phyloP scores from a whole-genome alignment of 148 eudicot species.

The Hydrangea macrophylla region DNA sequence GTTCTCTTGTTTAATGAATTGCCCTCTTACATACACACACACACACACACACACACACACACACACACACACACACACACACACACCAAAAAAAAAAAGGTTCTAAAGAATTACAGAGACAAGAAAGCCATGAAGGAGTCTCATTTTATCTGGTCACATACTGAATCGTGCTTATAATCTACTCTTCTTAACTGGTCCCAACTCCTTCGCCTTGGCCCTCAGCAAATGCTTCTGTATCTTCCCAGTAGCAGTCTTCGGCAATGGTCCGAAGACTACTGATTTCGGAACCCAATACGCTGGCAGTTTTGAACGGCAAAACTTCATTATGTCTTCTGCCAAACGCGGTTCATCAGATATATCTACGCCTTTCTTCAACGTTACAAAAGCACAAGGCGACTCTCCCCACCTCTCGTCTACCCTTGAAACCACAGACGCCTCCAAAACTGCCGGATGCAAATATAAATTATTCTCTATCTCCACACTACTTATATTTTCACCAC shows the following conservation, averaged over 20 bases:
- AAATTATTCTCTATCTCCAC: constrained; percentile 80
- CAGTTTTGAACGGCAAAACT: constrained; percentile 66
- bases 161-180: constrained; percentile 48
- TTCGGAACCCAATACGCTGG: constrained; percentile 91
- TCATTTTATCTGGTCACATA: not conserved
- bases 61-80: no score
- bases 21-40: no score
- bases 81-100: no score
- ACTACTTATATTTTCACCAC: constrained; percentile 92
- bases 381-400: constrained; percentile 91
- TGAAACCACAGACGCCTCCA: constrained; percentile 83
- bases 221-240: constrained; percentile 87
- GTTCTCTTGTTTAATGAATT: no score
- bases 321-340: constrained; percentile 72
- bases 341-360: constrained; percentile 37
- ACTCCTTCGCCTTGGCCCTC: constrained; percentile 79
- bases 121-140: not conserved
- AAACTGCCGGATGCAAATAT: constrained; percentile 56
- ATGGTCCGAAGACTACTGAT: constrained; percentile 71
- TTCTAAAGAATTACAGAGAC: not conserved
- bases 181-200: constrained; percentile 79
- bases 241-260: constrained; percentile 96
- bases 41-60: no score
- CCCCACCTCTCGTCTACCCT: constrained; percentile 84
- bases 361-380: constrained; percentile 57